Conservation (phyloP, 1,284 basidiomycete genomes). For the Melampsora americana region DNA sequence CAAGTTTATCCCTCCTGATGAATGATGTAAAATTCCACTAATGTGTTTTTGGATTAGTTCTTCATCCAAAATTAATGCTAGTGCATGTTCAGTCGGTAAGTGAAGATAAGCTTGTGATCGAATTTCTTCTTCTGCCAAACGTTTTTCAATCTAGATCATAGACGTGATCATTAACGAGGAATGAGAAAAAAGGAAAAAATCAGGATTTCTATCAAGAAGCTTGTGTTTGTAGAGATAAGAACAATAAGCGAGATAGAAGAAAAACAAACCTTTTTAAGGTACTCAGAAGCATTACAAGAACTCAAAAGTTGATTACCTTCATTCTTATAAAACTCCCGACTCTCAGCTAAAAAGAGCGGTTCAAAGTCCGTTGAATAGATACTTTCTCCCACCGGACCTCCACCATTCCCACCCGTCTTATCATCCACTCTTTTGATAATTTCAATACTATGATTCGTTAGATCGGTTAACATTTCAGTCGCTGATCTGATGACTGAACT, state of each 20-base stretch:
- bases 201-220: not conserved
- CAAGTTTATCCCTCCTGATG: constrained; percentile 76
- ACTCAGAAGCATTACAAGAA: constrained; percentile 75
- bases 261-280: constrained; percentile 69
- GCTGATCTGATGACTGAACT: constrained; percentile 84
- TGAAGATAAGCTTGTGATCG: constrained; percentile 87
- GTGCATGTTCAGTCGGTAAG: constrained; percentile 66
- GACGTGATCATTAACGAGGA: not conserved
- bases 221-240: no score
- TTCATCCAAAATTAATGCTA: constrained; percentile 73
- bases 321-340: constrained; percentile 71
- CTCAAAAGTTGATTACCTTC: constrained; percentile 73
- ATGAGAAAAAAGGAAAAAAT: constrained; percentile 14
- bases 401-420: constrained; percentile 24
- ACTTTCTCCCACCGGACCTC: constrained; percentile 57
- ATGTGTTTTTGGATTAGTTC: constrained; percentile 77
- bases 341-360: constrained; percentile 73
- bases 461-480: constrained; percentile 45
- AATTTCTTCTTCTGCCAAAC: constrained; percentile 78
- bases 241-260: not conserved
- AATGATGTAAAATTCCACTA: constrained; percentile 69
- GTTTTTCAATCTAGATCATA: constrained; percentile 67
- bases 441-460: constrained; percentile 25
- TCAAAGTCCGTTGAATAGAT: constrained; percentile 86
- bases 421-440: constrained; percentile 35